Evolutionary conservation across 257 asterid genomes (phyloP).

Genomic region (Voacanga thouarsii): DNA sequence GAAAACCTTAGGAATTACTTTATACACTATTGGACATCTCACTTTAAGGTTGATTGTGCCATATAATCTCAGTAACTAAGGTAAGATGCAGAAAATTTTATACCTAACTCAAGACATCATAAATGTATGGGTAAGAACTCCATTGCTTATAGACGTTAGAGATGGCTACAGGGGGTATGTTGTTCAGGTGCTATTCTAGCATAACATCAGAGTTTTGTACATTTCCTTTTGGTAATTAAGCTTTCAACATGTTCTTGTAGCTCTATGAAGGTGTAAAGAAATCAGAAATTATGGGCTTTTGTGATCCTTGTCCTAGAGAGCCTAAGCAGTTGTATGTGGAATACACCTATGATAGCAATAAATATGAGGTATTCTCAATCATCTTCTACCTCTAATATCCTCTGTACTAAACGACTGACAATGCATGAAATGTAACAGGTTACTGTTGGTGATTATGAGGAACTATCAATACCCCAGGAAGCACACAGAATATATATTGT

Average conservation of each 20-base stretch:
- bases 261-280: conserved; percentile 87
- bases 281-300: conserved; percentile 98
- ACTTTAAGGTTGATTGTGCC: too few relatives aligned
- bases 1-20: too few relatives aligned
- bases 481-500: conserved; percentile 44
- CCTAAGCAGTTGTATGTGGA: conserved; percentile 70
- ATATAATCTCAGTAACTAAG: too few relatives aligned
- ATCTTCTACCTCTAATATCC: background rate
- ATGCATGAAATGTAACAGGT: conserved; percentile 42
- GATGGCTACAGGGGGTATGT: too few relatives aligned
- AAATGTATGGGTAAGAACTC: too few relatives aligned
- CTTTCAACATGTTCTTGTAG: conserved; percentile 39
- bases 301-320: conserved; percentile 95
- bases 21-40: too few relatives aligned
- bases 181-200: too few relatives aligned
- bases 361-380: conserved; percentile 54
- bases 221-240: background rate
- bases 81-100: too few relatives aligned
- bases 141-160: too few relatives aligned
- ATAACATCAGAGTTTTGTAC: background rate
- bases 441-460: conserved; percentile 66
- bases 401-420: conserved; percentile 9
- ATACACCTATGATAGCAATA: conserved; percentile 49
- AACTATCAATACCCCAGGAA: conserved; percentile 67
- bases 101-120: too few relatives aligned